Evolutionary conservation across 352 stramenopile genomes (phyloP).

Genomic region (Phytophthora ohioensis): DNA sequence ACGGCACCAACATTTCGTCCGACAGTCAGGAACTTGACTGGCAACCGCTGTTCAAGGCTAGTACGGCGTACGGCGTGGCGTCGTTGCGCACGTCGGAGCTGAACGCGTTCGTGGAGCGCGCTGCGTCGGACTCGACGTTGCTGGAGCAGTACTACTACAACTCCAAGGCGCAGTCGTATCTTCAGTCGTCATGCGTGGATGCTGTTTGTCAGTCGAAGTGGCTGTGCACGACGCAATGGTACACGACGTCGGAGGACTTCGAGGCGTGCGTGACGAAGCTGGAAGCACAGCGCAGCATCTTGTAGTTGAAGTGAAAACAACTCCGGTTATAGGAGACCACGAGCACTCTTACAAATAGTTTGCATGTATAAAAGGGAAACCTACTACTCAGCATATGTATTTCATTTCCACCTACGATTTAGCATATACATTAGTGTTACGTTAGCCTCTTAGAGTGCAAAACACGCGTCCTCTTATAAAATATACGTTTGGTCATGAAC

Average conservation of each 20-base stretch:
- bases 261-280: slow-evolving; percentile 49
- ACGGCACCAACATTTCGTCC: slow-evolving; percentile 70
- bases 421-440: no score
- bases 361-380: no score
- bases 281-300: neutral
- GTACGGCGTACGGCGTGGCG: slow-evolving; percentile 54
- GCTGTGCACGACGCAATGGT: slow-evolving; percentile 78
- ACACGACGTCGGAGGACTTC: slow-evolving; percentile 65
- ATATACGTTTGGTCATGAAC: no score
- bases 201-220: slow-evolving; percentile 59
- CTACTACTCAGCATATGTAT: no score
- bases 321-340: no score
- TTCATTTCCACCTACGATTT: no score
- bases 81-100: slow-evolving; percentile 53
- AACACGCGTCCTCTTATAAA: no score
- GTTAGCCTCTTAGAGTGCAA: no score
- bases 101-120: slow-evolving; percentile 53
- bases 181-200: slow-evolving; percentile 49
- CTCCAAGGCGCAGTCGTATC: slow-evolving; percentile 73
- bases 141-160: slow-evolving; percentile 82
- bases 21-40: slow-evolving; percentile 45
- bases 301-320: slow-evolving; percentile 14
- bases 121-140: slow-evolving; percentile 48
- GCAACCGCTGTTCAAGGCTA: slow-evolving; percentile 59
- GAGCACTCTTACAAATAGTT: no score